Percentiles rank a stretch among this genome's conserved stretches.
Evolutionary conservation across 2,329 filamentous ascomycete species (phyloP).

Genomic region (Metarhizium robertsii): DNA sequence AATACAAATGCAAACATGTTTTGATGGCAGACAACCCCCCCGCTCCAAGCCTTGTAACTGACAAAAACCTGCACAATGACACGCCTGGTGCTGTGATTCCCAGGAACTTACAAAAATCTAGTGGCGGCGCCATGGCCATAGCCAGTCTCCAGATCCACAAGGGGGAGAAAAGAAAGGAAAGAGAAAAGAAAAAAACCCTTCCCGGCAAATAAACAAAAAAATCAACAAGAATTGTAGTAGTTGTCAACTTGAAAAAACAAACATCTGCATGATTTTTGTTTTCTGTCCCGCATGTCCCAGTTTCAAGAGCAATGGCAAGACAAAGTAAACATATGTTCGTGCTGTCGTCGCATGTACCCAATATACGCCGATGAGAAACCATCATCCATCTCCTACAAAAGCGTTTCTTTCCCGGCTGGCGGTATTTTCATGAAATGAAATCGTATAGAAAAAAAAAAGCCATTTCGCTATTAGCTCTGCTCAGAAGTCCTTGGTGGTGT

Average conservation of each 20-base stretch:
- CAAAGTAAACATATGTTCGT: not conserved
- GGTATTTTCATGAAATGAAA: not conserved
- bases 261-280: not conserved
- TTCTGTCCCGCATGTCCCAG: not conserved
- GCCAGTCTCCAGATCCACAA: not conserved
- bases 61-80: not conserved
- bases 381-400: not conserved
- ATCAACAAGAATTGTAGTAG: not conserved
- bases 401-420: not conserved
- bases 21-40: not conserved
- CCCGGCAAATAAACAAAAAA: not conserved
- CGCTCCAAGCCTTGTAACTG: not conserved
- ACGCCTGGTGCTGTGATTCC: conserved; percentile 8
- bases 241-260: too few relatives aligned
- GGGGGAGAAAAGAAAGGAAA: not conserved
- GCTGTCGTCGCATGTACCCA: not conserved
- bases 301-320: not conserved
- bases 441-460: not conserved
- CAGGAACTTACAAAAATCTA: not conserved
- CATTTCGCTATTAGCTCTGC: not conserved
- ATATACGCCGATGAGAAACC: not conserved
- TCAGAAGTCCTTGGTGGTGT: conserved; percentile 3
- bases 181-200: not conserved
- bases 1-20: not conserved
- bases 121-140: conserved; percentile 5